Conservation (phyloP, 306 rosid species). For the Astragalus membranaceus region DNA sequence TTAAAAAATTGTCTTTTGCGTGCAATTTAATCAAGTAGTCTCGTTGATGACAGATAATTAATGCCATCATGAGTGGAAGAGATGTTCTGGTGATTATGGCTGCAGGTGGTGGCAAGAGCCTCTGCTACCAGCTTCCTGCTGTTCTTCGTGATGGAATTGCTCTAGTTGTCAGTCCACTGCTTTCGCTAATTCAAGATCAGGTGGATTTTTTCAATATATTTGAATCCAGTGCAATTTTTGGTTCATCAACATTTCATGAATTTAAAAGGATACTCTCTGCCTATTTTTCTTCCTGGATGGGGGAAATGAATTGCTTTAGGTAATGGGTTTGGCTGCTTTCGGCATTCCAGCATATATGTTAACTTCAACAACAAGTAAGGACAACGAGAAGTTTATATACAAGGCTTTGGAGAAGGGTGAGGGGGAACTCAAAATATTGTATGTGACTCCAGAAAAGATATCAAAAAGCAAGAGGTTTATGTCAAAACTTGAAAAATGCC, state of each 20-base stretch:
- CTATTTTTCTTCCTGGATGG: neutral
- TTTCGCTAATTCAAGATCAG: conserved; percentile 96
- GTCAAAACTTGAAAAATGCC: conserved; percentile 98
- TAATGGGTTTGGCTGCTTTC: conserved; percentile 86
- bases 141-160: conserved; percentile 76
- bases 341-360: conserved; percentile 83
- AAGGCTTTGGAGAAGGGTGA: conserved; percentile 90
- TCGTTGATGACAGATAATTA: conserved; percentile 55
- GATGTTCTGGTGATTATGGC: conserved; percentile 96
- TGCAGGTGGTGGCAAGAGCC: conserved; percentile 99
- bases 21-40: conserved; percentile 22
- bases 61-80: conserved; percentile 84
- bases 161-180: conserved; percentile 91
- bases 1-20: neutral
- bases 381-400: conserved; percentile 70
- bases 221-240: neutral
- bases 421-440: conserved; percentile 66
- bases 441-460: conserved; percentile 95
- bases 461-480: conserved; percentile 98
- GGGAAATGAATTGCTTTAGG: conserved; percentile 38
- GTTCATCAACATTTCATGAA: neutral
- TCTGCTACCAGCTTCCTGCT: conserved; percentile 95
- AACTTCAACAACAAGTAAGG: conserved; percentile 79
- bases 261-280: neutral
- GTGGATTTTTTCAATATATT: conserved; percentile 38